phyloP scores from a whole-genome alignment of 441 rosid genomes.

The Hura crepitans region DNA sequence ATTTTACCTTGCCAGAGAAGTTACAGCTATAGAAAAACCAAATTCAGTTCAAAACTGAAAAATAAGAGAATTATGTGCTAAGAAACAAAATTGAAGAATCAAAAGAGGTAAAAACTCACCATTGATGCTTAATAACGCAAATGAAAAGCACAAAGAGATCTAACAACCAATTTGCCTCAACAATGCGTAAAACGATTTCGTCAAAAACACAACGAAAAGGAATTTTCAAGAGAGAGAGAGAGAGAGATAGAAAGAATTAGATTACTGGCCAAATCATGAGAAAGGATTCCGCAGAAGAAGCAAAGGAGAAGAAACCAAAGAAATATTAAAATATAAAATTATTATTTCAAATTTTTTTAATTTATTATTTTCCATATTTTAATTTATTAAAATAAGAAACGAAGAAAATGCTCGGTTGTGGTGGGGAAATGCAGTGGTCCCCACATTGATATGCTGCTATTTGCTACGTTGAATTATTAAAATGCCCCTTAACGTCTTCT shows the following conservation, averaged over 20 bases:
- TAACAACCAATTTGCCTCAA: conserved; percentile 20
- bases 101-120: conserved; percentile 34
- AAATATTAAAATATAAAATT: conserved; percentile 19
- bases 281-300: conserved; percentile 45
- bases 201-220: conserved; percentile 20
- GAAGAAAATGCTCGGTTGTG: conserved; percentile 52
- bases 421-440: conserved; percentile 66
- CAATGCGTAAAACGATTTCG: conserved; percentile 32
- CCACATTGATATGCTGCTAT: conserved; percentile 21
- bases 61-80: neutral
- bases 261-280: conserved; percentile 42
- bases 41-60: neutral
- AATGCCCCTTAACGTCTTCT: conserved; percentile 19
- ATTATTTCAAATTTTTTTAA: conserved; percentile 13
- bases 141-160: conserved; percentile 27
- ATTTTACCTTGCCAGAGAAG: conserved; percentile 25
- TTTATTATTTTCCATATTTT: conserved; percentile 15
- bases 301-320: conserved; percentile 50
- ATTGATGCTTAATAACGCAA: conserved; percentile 25
- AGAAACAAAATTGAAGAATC: neutral
- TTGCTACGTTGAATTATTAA: neutral
- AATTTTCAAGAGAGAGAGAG: conserved; percentile 9
- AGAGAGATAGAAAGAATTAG: conserved; percentile 25
- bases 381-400: too few species aligned
- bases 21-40: neutral